Base-by-base conservation (phyloP, 2,329 filamentous ascomycete genomes). In the Whalleya microplaca region DNA sequence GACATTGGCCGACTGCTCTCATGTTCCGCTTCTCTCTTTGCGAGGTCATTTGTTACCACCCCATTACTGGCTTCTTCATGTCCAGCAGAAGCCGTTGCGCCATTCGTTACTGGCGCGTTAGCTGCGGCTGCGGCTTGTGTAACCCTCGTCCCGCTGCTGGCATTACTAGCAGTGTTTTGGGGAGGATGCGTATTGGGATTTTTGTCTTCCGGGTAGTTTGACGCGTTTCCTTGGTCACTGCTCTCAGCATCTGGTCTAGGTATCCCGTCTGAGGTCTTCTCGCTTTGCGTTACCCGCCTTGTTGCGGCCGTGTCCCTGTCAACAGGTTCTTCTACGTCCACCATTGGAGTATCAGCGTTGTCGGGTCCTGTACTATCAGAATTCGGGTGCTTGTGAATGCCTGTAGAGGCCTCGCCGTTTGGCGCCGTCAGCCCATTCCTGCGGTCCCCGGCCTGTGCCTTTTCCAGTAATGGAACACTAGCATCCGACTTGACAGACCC, bases 301-400 rank as follows among this genome's bases (percentile, higher is more conserved):
- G 62, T 50, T 8, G 45, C 48, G 27, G 46, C 53, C 62, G 51
- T 71, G 20, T 56, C 55, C n/a, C 64, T 59, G 44, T 60, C 51
- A 5, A 41, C 44, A 40, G 45, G 32, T 2, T 54, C 46, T 29
- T 64, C 63, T 2, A 56, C 63, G 21, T 72, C 74, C 3, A 59
- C 59, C 75, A 78, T 70, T 6, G 63, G 44, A 27, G 53, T 56
- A 52, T 69, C 68, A 1, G 43, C 53, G 21, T 62, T 61, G 14
- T 52, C 55, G 14, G 46, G 55, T 1, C 40, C 56, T 43, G 53
- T 51, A 21, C 58, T 49, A 10, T 60, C 63, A 8, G 46, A n/a
- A 23, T 16, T 49, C 19, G 45, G 2, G 19, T 64, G 58, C 19
- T 57, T 58, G 21, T 51, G 12, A 2, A 55, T 58, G 21, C 27